Base-by-base conservation (phyloP, 2,329 filamentous ascomycete genomes). In the Penicillium polonicum region DNA sequence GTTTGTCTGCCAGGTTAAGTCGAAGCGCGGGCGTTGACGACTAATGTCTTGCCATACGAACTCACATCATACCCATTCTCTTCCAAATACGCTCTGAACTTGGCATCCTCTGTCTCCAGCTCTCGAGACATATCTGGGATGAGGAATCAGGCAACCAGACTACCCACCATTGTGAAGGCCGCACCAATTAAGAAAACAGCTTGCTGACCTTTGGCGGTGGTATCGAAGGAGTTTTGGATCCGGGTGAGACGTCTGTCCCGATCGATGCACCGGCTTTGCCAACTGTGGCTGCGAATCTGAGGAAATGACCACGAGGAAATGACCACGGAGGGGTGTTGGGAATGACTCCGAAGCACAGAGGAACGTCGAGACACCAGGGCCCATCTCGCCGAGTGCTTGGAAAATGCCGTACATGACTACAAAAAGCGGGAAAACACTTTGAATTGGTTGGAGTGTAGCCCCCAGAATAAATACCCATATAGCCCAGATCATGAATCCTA, bases 321-420 rank as follows among this genome's bases (percentile, higher is more conserved):
- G 79, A 0, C 80, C 80, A 1, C 80, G 73, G 3, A 83, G 31
- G 2, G 31, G 76, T 0, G 81, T 83, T 0, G 80, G 79, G 67
- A 82, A 83, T 27, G 74, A 79, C 57, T 83, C 80, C 0, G 78
- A 75, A 0, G 78, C 72, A 8, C 68, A 69, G 17, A 75, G 62
- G 42, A 74, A 71, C 29, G 64, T 77, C 59, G 58, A 71, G 64
- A 76, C 79, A 1, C 81, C 81, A 3, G 81, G 81, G 0, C 81
- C 81, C 48, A 83, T 76, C 58, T 83, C 79, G 0, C 80, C 80
- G 0, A 82, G 65, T 0, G 76, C 77, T 31, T 79, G 67, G 63
- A 83, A 82, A 45, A 83, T 70, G 1, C 80, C 81, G 54, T 82
- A 83, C 12, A 83, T 68, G 4, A 83, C 76, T 0, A 83, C 68